Conservation (phyloP, 352 stramenopile species). For the Phytophthora rubi region DNA sequence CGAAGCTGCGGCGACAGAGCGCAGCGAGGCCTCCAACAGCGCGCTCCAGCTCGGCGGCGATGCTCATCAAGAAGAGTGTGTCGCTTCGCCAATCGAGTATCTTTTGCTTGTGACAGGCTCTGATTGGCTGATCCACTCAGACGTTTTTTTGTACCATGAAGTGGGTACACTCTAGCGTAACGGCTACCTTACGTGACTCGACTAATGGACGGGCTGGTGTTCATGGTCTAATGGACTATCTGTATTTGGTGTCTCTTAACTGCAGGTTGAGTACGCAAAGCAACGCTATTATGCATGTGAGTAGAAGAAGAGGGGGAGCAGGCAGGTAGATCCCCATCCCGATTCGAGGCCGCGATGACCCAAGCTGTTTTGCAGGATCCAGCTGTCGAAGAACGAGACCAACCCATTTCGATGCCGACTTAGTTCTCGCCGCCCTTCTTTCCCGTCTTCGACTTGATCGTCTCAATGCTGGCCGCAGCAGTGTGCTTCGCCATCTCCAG, state of each 20-base stretch:
- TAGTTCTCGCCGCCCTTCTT: constrained; percentile 68
- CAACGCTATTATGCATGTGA: constrained; percentile 32
- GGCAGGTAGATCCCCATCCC: constrained; percentile 24
- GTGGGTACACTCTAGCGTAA: constrained; percentile 16
- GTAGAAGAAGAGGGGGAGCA: constrained; percentile 12
- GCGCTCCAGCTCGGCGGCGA: constrained; percentile 16
- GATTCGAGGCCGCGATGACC: constrained; percentile 14
- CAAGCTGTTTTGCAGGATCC: constrained; percentile 21
- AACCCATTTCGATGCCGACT: constrained; percentile 11
- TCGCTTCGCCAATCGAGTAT: constrained; percentile 26
- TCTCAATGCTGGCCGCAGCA: constrained; percentile 69
- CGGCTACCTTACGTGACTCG: neutral
- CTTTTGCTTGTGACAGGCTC: constrained; percentile 7
- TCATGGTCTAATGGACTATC: constrained; percentile 39
- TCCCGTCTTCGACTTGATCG: constrained; percentile 80
- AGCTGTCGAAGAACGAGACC: constrained; percentile 1
- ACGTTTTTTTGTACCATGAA: constrained; percentile 10
- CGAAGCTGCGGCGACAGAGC: constrained; percentile 54
- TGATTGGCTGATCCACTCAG: too few species aligned
- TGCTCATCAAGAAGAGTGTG: constrained; percentile 16
- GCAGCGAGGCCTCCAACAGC: constrained; percentile 27
- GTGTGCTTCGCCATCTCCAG: constrained; percentile 86
- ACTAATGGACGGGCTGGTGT: neutral
- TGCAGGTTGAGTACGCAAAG: constrained; percentile 31
- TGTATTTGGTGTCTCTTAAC: constrained; percentile 42